phyloP scores from a whole-genome alignment of 2,329 filamentous ascomycete species.

The Ilyonectria sp. region DNA sequence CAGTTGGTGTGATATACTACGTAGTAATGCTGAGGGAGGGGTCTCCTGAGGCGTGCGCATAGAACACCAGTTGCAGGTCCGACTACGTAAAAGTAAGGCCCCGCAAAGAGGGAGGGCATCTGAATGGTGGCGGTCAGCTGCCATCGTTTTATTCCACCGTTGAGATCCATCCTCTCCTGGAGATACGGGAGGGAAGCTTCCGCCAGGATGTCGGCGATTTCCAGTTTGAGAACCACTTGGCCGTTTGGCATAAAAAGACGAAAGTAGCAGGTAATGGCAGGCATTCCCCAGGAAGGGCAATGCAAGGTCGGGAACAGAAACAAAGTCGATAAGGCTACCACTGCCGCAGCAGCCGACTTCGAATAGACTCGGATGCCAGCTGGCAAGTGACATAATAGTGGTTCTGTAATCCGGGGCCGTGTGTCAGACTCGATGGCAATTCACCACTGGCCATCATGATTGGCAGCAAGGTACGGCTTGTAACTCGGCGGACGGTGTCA shows the following conservation, averaged over 20 bases:
- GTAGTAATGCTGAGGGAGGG: background rate
- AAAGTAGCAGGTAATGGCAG: constrained; percentile 1
- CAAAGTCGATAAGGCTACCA: constrained; percentile 28
- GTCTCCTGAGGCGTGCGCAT: background rate
- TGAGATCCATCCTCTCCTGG: background rate
- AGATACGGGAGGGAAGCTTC: constrained; percentile 2
- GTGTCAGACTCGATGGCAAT: constrained; percentile 27
- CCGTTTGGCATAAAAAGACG: background rate
- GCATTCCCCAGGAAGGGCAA: constrained; percentile 26
- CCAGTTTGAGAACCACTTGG: constrained; percentile 17
- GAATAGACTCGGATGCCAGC: constrained; percentile 10
- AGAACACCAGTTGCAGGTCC: background rate
- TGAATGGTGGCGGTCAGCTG: constrained; percentile 1
- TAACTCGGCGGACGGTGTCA: background rate
- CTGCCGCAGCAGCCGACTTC: constrained; percentile 24
- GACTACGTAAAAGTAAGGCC: background rate
- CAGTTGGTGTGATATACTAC: background rate
- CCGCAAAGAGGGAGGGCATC: constrained; percentile 6
- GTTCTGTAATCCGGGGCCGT: constrained; percentile 19
- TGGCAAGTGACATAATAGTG: constrained; percentile 15
- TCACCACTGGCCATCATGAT: constrained; percentile 14
- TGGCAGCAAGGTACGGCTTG: background rate
- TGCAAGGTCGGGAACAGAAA: constrained; percentile 28
- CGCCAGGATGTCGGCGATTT: constrained; percentile 5
- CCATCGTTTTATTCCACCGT: background rate